These are phyloP conservation scores for Fusarium buharicum DNA, from an alignment of 2,329 filamentous ascomycete species.

Conservation along the genomic window DNA sequence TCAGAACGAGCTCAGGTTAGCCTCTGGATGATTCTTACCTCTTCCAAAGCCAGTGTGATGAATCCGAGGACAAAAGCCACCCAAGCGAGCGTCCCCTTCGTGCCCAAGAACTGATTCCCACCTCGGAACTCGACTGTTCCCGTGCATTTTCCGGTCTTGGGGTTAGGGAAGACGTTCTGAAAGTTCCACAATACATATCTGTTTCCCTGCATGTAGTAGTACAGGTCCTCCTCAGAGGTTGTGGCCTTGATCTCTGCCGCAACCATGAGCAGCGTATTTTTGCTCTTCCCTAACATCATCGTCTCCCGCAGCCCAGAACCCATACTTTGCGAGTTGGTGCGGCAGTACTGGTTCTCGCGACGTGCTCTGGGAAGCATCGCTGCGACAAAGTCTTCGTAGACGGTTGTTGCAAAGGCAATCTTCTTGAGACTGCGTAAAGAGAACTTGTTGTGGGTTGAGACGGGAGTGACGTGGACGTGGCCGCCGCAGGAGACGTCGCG, in stretches of 20 bases:
- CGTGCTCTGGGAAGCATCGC: constrained; percentile 49
- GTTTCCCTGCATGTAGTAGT: constrained; percentile 53
- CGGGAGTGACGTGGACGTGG: constrained; percentile 54
- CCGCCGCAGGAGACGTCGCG: constrained; percentile 52
- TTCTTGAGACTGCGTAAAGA: constrained; percentile 50
- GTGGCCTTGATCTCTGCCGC: constrained; percentile 46
- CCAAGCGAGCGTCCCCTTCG: constrained; percentile 53
- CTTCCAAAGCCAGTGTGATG: constrained; percentile 51
- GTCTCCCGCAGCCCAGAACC: constrained; percentile 47
- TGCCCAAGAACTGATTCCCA: constrained; percentile 53
- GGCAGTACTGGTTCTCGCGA: constrained; percentile 52
- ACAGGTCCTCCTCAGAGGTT: constrained; percentile 47
- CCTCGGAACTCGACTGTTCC: constrained; percentile 55
- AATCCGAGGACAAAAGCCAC: constrained; percentile 54
- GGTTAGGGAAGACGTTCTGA: constrained; percentile 52
- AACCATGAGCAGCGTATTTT: constrained; percentile 42
- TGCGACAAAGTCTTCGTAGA: constrained; percentile 51
- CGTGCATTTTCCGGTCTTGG: constrained; percentile 52
- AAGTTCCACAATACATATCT: constrained; percentile 56
- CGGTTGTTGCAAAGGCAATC: constrained; percentile 52
- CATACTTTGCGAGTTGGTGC: constrained; percentile 47
- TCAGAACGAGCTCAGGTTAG: constrained; percentile 8
- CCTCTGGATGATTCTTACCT: constrained; percentile 41
- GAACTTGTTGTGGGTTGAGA: constrained; percentile 50
- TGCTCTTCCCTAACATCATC: constrained; percentile 46